These are phyloP conservation scores for Russula abietina DNA, from an alignment of 768 basidiomycete genomes.

Conservation along the genomic window DNA sequence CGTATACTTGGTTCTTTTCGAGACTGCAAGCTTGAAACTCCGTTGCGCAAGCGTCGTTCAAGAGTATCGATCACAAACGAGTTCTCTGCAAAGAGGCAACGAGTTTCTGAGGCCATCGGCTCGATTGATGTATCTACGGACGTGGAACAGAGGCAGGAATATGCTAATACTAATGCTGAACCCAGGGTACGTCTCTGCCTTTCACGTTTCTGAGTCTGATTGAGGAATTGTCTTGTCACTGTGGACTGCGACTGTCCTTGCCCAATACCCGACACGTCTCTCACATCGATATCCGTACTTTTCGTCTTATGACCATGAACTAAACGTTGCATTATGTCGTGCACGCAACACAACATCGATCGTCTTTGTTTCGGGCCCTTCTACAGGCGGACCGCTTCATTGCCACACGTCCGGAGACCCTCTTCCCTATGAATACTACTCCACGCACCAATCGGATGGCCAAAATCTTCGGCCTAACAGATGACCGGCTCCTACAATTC, in stretches of 20 bases:
- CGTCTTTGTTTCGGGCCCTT: neutral
- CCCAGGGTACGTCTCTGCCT: conserved; percentile 20
- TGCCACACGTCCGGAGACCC: conserved; percentile 43
- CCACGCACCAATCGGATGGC: conserved; percentile 65
- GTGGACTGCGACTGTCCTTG: neutral
- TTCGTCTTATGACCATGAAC: neutral
- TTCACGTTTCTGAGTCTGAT: neutral
- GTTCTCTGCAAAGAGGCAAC: conserved; percentile 24
- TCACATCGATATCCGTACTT: neutral
- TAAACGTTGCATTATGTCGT: neutral
- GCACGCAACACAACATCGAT: conserved; percentile 4
- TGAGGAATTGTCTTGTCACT: neutral
- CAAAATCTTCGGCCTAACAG: conserved; percentile 52
- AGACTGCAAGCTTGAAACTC: conserved; percentile 24
- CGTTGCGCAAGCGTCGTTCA: conserved; percentile 23
- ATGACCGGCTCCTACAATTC: conserved; percentile 51
- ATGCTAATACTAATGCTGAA: conserved; percentile 22
- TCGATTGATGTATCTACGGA: conserved; percentile 15
- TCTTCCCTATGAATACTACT: conserved; percentile 53
- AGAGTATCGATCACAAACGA: conserved; percentile 24
- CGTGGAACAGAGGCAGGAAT: conserved; percentile 14
- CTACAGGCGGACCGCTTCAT: conserved; percentile 58
- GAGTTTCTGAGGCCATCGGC: conserved; percentile 21
- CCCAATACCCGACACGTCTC: conserved; percentile 2
- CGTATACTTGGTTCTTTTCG: conserved; percentile 17